Base-by-base conservation (phyloP, 345 rosid species). In the Bretschneidera sinensis region DNA sequence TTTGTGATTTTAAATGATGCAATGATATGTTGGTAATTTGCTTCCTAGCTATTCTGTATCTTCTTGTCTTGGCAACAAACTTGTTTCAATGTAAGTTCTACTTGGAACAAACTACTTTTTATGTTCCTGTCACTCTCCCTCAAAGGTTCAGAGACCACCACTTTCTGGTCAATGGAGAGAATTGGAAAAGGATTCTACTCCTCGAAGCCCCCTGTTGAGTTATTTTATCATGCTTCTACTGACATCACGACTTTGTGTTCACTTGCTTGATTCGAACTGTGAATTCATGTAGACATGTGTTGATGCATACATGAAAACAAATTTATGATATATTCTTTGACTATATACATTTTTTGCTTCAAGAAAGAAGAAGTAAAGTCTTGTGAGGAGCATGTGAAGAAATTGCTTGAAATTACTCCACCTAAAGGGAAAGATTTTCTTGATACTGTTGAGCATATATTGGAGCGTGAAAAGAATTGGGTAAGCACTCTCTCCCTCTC, bases 391-490 rank as follows among this genome's bases (percentile, higher is more conserved):
- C 84, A 82, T 31, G 95, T 88, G 47, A 94, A 90, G 70, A 94
- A 86, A 65, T 75, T 86, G 70, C 92, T 94, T 53, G 96, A 86
- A 77, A 76, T 74, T 69, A 94, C 97, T 81, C 97, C 99, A 19
- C 97, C 97, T 45, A 90, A 81, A 62, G 99, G 99, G 61, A 86
- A 82, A 69, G 83, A 85, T 60, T 94, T 90, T 74, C 92, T 94
- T 75, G 68, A 50, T 57, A 86, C 82, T 54, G 76, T 94, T 61
- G 96, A 88, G 82, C 96, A 94, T 79, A 79, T 90, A 60, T 63
- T 94, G 43, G 95, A 94, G 57, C 92, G 95, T 18, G 99, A 94
- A 78, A 94, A 88, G 77, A 94, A 94, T 76, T 90, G 99, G 97
- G 99, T 94, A 70, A 61, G 78, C 52, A 43, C 64, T 24, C 51